Percentiles rank a stretch among this genome's conserved stretches.
phyloP scores from a whole-genome alignment of 1,284 basidiomycete genomes.

The Ustilago trichophora region DNA sequence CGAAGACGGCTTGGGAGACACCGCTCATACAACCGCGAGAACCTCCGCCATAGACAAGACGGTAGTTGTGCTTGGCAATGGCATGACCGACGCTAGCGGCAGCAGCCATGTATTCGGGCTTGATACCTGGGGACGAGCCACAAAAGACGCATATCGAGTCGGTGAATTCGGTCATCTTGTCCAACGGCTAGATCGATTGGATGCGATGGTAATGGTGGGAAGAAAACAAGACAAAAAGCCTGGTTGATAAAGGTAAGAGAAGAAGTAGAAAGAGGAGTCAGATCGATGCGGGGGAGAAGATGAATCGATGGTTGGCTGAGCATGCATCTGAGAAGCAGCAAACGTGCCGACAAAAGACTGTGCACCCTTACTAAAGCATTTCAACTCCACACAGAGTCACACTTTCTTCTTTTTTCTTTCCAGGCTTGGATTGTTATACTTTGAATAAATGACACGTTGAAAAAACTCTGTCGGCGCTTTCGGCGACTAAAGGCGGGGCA shows the following conservation, averaged over 20 bases:
- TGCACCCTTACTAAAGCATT: no score
- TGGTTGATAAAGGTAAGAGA: no score
- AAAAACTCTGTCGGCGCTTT: slow-evolving; percentile 12
- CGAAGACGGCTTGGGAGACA: slow-evolving; percentile 76
- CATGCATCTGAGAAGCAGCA: neutral
- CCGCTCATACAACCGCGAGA: slow-evolving; percentile 85
- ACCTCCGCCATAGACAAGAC: slow-evolving; percentile 88
- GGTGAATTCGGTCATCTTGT: slow-evolving; percentile 27
- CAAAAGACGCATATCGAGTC: slow-evolving; percentile 66
- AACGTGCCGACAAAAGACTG: neutral
- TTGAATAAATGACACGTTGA: neutral
- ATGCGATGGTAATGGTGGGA: no score
- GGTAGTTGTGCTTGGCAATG: slow-evolving; percentile 74
- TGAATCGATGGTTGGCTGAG: slow-evolving; percentile 5
- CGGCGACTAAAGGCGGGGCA: slow-evolving; percentile 32
- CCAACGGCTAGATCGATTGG: neutral
- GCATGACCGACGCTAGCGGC: slow-evolving; percentile 77
- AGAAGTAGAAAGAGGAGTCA: neutral
- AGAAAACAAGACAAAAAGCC: no score
- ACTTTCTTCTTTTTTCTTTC: neutral
- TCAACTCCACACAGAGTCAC: no score
- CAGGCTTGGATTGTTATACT: neutral
- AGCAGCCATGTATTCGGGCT: slow-evolving; percentile 52
- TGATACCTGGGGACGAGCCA: slow-evolving; percentile 60
- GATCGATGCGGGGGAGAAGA: neutral